Evolutionary conservation across 2,329 filamentous ascomycete genomes (phyloP).

Genomic region (Seiridium cupressi): DNA sequence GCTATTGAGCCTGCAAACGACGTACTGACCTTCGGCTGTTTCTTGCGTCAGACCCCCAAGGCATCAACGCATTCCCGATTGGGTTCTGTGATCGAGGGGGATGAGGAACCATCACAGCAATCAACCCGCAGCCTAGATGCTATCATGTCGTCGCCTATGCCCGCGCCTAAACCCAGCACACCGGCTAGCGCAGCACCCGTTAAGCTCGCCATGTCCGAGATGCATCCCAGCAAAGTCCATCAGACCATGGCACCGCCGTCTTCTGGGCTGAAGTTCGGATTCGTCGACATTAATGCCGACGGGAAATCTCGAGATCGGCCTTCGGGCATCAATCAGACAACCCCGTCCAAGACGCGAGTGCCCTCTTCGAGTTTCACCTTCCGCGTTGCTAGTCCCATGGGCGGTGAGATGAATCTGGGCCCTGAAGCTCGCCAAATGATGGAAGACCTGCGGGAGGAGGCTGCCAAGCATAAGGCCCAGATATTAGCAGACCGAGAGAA

Average conservation of each 20-base stretch:
- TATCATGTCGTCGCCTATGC: slow-evolving; percentile 32
- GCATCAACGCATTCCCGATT: slow-evolving; percentile 22
- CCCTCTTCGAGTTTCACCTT: slow-evolving; percentile 66
- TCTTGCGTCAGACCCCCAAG: slow-evolving; percentile 9
- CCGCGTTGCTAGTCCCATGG: slow-evolving; percentile 50
- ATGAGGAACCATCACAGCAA: slow-evolving; percentile 33
- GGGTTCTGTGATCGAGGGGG: slow-evolving; percentile 41
- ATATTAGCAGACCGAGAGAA: slow-evolving; percentile 62
- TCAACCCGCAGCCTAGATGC: slow-evolving; percentile 26
- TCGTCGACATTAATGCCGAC: slow-evolving; percentile 68
- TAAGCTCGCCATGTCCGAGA: slow-evolving; percentile 74
- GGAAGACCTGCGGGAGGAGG: slow-evolving; percentile 70
- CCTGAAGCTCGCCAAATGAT: slow-evolving; percentile 60
- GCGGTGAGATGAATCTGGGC: slow-evolving; percentile 52
- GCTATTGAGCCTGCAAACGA: neutral
- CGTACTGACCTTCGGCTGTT: neutral
- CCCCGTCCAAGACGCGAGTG: slow-evolving; percentile 57
- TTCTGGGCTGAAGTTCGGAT: slow-evolving; percentile 78
- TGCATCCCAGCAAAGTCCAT: slow-evolving; percentile 87
- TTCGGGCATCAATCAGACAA: slow-evolving; percentile 49
- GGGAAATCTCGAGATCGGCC: slow-evolving; percentile 41
- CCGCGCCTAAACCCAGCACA: slow-evolving; percentile 39
- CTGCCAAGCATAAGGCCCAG: slow-evolving; percentile 67
- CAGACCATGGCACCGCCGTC: slow-evolving; percentile 74
- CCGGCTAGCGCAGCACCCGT: slow-evolving; percentile 64